Base-by-base conservation (phyloP, 2,329 filamentous ascomycete species). In the Eurotiales sp. region DNA sequence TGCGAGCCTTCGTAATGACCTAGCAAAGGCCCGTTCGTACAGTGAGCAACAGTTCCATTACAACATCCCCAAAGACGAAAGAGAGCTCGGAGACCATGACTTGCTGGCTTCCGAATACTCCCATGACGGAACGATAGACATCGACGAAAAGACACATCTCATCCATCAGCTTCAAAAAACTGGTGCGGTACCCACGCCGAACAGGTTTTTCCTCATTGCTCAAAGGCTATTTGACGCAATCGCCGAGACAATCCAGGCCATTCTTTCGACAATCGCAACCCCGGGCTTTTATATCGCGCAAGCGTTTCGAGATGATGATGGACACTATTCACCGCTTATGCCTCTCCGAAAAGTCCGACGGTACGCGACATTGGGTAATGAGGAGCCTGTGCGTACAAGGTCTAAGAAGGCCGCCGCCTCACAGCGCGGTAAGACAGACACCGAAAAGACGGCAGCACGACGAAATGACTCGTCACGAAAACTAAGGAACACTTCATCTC, bases 231-330 rank as follows among this genome's bases (percentile, higher is more conserved):
- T 84, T 37, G 80, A 81, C 52, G 83, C 84, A 53, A 74, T 96
- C 52, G 79, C 92, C 55, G 84, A 86, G 59, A 87, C 88, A 5
- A 77, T 95, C 60, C 84, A 85, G 59, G 88, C 88, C 73, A 77
- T 96, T 42, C 72, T 96, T 50, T 86, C 87, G 45, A 88, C 88
- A 12, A 73, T 97, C 54, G 81, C 87, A 22, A 84, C 87, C 19
- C 92, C 92, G 1, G 88, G 86, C 15, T 81, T 90, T 45, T 96
- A 92, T 70, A 72, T 96, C 51, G 82, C 91, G 54, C 86, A 88
- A 58, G 90, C 82, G 65, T 86, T 97, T 61, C 92, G 88, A 72
- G 85, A 95, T 63, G 84, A 90, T 41, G 75, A 87, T 52, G 90
- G 90, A 46, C 77, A 77, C 46, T 95, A 95, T 67, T 86, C 89